Evolutionary conservation across 2,329 filamentous ascomycete genomes (phyloP).

Genomic region (Diaporthe longicolla): DNA sequence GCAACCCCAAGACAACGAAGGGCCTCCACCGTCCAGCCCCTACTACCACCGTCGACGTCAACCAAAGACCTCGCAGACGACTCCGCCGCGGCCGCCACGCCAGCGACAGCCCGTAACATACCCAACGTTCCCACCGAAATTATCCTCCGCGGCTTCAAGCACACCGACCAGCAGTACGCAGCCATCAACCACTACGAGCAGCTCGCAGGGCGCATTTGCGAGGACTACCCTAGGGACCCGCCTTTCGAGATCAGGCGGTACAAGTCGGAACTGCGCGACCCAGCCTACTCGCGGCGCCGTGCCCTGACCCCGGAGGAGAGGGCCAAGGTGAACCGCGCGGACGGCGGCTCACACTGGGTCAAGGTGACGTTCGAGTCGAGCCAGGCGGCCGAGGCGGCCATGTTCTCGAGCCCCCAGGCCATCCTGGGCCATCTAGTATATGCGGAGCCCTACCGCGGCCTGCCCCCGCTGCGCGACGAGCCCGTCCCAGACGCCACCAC

Average conservation of each 20-base stretch:
- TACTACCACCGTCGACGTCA: slow-evolving; percentile 15
- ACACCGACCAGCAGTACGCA: slow-evolving; percentile 80
- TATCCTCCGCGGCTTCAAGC: slow-evolving; percentile 85
- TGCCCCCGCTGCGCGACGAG: slow-evolving; percentile 75
- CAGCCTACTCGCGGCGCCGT: slow-evolving; percentile 75
- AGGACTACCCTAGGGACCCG: slow-evolving; percentile 93
- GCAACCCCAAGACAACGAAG: slow-evolving; percentile 35
- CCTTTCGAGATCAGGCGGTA: slow-evolving; percentile 78
- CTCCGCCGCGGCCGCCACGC: slow-evolving; percentile 38
- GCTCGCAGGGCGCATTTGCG: slow-evolving; percentile 87
- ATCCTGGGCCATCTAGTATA: slow-evolving; percentile 79
- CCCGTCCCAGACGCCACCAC: slow-evolving; percentile 69
- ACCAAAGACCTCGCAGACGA: slow-evolving; percentile 42
- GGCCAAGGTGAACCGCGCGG: slow-evolving; percentile 83
- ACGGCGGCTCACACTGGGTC: slow-evolving; percentile 92
- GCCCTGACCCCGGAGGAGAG: slow-evolving; percentile 81
- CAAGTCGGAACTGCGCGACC: slow-evolving; percentile 80
- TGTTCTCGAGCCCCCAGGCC: slow-evolving; percentile 78
- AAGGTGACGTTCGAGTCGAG: slow-evolving; percentile 85
- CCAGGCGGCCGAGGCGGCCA: slow-evolving; percentile 78
- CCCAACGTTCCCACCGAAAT: slow-evolving; percentile 75
- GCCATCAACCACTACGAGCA: slow-evolving; percentile 91
- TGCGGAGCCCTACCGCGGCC: slow-evolving; percentile 78
- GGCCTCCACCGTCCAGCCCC: slow-evolving; percentile 42
- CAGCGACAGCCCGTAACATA: slow-evolving; percentile 49